Evolutionary conservation across 768 basidiomycete species (phyloP), one percentile per base, ranked within the genome.

Genomic region (Lenzites betulinus): DNA sequence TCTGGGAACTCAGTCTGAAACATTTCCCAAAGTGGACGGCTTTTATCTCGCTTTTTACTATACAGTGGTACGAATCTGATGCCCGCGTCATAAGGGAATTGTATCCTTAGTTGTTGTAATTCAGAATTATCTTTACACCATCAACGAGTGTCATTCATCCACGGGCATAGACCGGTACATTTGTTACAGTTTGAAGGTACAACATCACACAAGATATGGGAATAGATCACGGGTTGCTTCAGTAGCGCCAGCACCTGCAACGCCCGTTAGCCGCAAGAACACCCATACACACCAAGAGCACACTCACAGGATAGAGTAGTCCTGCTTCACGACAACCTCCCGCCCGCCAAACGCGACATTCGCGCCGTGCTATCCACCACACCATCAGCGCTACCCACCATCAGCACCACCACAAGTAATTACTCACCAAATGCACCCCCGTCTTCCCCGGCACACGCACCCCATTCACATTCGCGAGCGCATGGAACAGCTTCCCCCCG

Each of bases 391-490:
- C n/a, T n/a, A 16, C 7, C 13, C 44, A 33, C 11, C 30, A 4
- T 11, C 30, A 33, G n/a, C n/a, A n/a, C n/a, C 30, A 11, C 30
- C 30, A 33, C 6, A 33, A 11, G 30, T 42, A 22, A 22, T 20
- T 5, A 64, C 83, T 23, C 59, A 89, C 89, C 30, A 92, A 74
- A 73, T 92, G 90, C 60, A 81, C 77, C 1, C 83, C 86, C 0
- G 85, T 82, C 75, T 92, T 92, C 1, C 90, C 90, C 5, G 89
- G 90, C n/a, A 92, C 84, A 38, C 66, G 75, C 13, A 84, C 69
- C 0, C 81, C 83, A 35, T 80, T 70, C 48, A 90, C 73, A 1
- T 59, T 60, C 3, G 78, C 86, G 26, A 86, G 67, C 0, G 83
- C 90, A 68, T 93, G 91, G 63, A 88, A 92, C 46, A 92, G 74